Percentiles rank a stretch among this genome's conserved stretches.
These are phyloP conservation scores for Xylaria sp. DNA, from an alignment of 2,329 filamentous ascomycete genomes.

Conservation along the genomic window DNA sequence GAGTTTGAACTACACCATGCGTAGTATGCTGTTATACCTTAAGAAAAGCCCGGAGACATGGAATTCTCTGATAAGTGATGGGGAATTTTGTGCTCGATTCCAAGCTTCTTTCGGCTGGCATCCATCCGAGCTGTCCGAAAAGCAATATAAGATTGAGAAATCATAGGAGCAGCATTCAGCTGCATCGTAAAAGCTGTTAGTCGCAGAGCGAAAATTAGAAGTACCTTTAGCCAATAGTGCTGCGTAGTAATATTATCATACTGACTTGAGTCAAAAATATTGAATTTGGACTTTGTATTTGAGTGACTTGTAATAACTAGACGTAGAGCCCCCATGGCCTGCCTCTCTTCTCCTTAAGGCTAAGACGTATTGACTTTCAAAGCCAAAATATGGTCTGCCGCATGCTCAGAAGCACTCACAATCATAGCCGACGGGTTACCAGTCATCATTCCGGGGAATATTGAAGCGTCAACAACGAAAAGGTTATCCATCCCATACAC, in stretches of 20 bases:
- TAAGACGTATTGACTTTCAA: constrained; percentile 11
- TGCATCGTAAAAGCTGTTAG: background rate
- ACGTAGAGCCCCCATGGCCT: background rate
- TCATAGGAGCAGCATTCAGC: background rate
- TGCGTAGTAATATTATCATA: background rate
- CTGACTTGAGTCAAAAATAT: background rate
- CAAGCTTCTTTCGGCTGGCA: constrained; percentile 2
- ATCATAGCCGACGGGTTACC: constrained; percentile 68
- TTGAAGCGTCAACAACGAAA: constrained; percentile 73
- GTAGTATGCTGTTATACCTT: background rate
- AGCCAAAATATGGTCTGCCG: constrained; percentile 47
- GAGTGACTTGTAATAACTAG: background rate
- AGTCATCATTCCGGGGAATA: constrained; percentile 75
- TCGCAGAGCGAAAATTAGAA: background rate
- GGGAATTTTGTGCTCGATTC: background rate
- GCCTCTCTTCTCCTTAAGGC: background rate
- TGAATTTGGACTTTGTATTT: background rate
- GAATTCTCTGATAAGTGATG: background rate
- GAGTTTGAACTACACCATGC: background rate
- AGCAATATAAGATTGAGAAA: no score
- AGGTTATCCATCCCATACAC: constrained; percentile 75
- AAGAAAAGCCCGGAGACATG: background rate
- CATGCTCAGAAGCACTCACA: constrained; percentile 53
- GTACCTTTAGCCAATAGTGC: background rate
- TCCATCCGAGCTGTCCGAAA: background rate